These are phyloP conservation scores for Camillea tinctor DNA, from an alignment of 2,329 filamentous ascomycete genomes.

Conservation along the genomic window DNA sequence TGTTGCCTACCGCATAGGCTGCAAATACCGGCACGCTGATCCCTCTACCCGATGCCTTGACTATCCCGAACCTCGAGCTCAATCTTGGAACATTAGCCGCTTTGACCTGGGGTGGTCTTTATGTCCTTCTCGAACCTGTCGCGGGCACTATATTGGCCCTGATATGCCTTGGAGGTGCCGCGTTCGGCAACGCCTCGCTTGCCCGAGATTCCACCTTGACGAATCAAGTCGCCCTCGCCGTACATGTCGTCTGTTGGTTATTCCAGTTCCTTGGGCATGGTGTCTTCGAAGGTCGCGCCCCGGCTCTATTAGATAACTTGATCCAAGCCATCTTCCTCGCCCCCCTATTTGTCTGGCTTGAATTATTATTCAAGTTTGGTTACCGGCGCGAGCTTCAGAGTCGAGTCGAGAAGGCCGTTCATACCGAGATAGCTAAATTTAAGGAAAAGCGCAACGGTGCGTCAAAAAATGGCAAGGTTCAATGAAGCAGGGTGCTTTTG, in stretches of 20 bases:
- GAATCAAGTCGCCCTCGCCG: slow-evolving; percentile 58
- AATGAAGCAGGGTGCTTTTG: slow-evolving; percentile 33
- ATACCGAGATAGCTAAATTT: slow-evolving; percentile 75
- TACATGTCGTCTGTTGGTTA: slow-evolving; percentile 78
- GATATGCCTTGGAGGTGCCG: slow-evolving; percentile 73
- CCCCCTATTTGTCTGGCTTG: slow-evolving; percentile 96
- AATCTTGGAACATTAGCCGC: slow-evolving; percentile 66
- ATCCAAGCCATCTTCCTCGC: slow-evolving; percentile 90
- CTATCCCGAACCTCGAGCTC: slow-evolving; percentile 63
- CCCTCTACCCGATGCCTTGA: slow-evolving; percentile 64
- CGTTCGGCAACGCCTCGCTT: slow-evolving; percentile 72
- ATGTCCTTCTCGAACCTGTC: slow-evolving; percentile 90
- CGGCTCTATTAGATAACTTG: slow-evolving; percentile 86
- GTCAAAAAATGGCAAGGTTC: slow-evolving; percentile 49
- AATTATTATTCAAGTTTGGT: slow-evolving; percentile 84
- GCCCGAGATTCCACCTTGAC: slow-evolving; percentile 50
- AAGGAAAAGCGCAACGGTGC: slow-evolving; percentile 50
- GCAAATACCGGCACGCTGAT: slow-evolving; percentile 64
- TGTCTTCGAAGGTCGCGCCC: slow-evolving; percentile 81
- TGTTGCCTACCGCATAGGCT: slow-evolving; percentile 44
- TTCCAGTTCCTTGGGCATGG: slow-evolving; percentile 91
- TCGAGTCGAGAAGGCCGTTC: slow-evolving; percentile 73
- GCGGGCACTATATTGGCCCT: slow-evolving; percentile 77
- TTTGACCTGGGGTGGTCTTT: slow-evolving; percentile 72
- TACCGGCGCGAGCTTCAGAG: slow-evolving; percentile 86